Percentiles rank a stretch among this genome's conserved stretches.
These are phyloP conservation scores for Trapa bicornis DNA, from an alignment of 345 rosid species.

Conservation along the genomic window DNA sequence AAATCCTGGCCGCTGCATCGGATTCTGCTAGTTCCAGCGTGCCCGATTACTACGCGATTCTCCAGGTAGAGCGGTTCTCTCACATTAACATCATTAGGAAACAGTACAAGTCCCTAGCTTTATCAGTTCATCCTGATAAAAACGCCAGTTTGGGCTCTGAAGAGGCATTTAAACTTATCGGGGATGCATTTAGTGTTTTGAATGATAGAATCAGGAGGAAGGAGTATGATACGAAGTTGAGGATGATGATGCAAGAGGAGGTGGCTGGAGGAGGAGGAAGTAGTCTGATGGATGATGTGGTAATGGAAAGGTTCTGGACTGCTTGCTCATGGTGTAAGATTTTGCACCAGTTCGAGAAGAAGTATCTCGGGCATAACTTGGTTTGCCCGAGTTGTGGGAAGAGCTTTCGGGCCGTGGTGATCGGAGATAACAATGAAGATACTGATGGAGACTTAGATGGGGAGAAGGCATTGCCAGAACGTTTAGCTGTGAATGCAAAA, in stretches of 20 bases:
- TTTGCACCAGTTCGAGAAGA: conserved; percentile 68
- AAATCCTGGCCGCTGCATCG: conserved; percentile 36
- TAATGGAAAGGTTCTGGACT: conserved; percentile 39
- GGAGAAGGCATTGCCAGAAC: conserved; percentile 9
- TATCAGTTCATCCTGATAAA: conserved; percentile 71
- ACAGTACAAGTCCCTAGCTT: conserved; percentile 63
- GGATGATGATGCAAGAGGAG: conserved; percentile 62
- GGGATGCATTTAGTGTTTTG: conserved; percentile 61
- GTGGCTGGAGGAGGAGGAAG: conserved; percentile 13
- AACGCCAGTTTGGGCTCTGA: conserved; percentile 51
- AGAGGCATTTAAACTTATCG: conserved; percentile 81
- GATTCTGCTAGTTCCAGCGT: conserved; percentile 9
- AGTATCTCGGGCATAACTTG: conserved; percentile 56
- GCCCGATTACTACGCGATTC: conserved; percentile 65
- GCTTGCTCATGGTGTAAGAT: conserved; percentile 58
- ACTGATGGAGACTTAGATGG: conserved; percentile 14
- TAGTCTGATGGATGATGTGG: not conserved
- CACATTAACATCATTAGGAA: conserved; percentile 47
- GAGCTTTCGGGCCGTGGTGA: conserved; percentile 62
- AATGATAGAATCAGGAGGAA: conserved; percentile 51
- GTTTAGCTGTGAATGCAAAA: not conserved
- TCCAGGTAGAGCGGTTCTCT: conserved; percentile 85
- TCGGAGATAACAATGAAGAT: conserved; percentile 14
- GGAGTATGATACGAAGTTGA: conserved; percentile 65
- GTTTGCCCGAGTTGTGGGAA: conserved; percentile 64